Evolutionary conservation across 192 early-diverging fungal genomes (phyloP), one percentile per base, ranked within the genome.

Genomic region (Coemansia sp.): DNA sequence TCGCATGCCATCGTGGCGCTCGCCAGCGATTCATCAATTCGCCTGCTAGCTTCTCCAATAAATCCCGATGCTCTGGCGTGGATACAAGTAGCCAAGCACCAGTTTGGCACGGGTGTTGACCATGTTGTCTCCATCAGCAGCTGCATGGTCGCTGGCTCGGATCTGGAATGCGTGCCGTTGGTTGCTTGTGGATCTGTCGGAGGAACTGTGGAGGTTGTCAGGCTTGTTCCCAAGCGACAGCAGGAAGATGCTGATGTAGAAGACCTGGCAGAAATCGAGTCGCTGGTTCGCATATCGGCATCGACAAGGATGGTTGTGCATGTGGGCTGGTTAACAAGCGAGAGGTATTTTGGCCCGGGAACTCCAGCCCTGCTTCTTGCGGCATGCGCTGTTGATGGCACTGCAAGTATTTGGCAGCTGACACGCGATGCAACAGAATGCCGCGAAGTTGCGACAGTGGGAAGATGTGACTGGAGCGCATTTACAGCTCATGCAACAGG

Each of bases 1-100:
- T 29, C 67, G 36, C 18, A 62, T 22, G 66, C 71, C 3, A 3
- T 76, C 8, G 67, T 56, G 1, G 45, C 75, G 2, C 52, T 82
- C 17, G 64, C 67, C 17, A 76, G 67, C 70, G 72, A 82, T 51
- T 82, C 79, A 3, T 61, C 64, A 3, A 55, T 82, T 16, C 70
- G 67, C 28, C 51, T 82, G 63, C 63, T 73, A 42, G 67, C 69
- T 2, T 40, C 73, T 3, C 40, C 50, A 29, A 48, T 55, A 4
- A 65, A 72, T 36, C 79, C 73, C 1, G 64, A 73, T 42, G 12
- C 48, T 2, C 36, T 31, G 17, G 68, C 69, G 42, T 82, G 79
- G 79, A 34, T 48, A 10, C 56, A 76, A 40, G 71, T 82, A 12
- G 79, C 70, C 11, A 66, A 52, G 38, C 67, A 68, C n/a, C 61